A percentile compares a stretch with the other conserved stretches of the same genome.
These are phyloP conservation scores for Afroboletus lepidellus DNA, from an alignment of 1,284 basidiomycete genomes.

Conservation along the genomic window DNA sequence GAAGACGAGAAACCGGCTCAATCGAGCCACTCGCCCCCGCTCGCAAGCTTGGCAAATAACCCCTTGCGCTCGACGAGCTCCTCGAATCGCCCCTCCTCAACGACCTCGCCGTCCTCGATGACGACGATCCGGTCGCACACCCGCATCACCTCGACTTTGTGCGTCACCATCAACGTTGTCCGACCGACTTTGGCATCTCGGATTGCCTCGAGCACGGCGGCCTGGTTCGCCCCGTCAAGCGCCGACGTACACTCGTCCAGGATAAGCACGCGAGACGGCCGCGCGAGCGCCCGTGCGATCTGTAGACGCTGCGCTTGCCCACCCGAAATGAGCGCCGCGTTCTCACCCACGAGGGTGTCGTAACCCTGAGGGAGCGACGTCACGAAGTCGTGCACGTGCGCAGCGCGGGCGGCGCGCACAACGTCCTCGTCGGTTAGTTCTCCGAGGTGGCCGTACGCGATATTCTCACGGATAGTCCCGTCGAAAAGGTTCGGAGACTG, in stretches of 20 bases:
- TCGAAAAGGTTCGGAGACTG: slow-evolving; percentile 89
- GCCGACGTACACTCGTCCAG: slow-evolving; percentile 95
- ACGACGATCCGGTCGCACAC: slow-evolving; percentile 90
- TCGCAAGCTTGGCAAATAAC: slow-evolving; percentile 79
- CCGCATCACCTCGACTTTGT: slow-evolving; percentile 89
- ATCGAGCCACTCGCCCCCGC: slow-evolving; percentile 82
- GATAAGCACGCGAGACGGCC: slow-evolving; percentile 73
- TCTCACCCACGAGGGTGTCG: slow-evolving; percentile 85
- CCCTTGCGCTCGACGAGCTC: slow-evolving; percentile 68
- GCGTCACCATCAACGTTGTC: slow-evolving; percentile 91
- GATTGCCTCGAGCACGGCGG: slow-evolving; percentile 78
- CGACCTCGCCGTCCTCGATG: slow-evolving; percentile 72
- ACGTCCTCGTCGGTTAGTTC: slow-evolving; percentile 53
- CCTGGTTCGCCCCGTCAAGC: slow-evolving; percentile 81
- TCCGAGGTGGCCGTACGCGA: slow-evolving; percentile 65
- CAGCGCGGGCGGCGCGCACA: slow-evolving; percentile 66
- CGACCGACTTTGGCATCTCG: slow-evolving; percentile 58
- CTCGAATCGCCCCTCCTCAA: slow-evolving; percentile 79
- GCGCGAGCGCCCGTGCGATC: slow-evolving; percentile 86
- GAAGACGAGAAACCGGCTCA: slow-evolving; percentile 28
- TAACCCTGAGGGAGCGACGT: slow-evolving; percentile 79
- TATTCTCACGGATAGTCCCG: slow-evolving; percentile 81
- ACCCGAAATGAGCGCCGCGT: slow-evolving; percentile 85
- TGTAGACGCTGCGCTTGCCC: slow-evolving; percentile 93
- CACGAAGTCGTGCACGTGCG: slow-evolving; percentile 89